phyloP scores from a whole-genome alignment of 176 grass and related monocot genomes.

The Elymus sibiricus region DNA sequence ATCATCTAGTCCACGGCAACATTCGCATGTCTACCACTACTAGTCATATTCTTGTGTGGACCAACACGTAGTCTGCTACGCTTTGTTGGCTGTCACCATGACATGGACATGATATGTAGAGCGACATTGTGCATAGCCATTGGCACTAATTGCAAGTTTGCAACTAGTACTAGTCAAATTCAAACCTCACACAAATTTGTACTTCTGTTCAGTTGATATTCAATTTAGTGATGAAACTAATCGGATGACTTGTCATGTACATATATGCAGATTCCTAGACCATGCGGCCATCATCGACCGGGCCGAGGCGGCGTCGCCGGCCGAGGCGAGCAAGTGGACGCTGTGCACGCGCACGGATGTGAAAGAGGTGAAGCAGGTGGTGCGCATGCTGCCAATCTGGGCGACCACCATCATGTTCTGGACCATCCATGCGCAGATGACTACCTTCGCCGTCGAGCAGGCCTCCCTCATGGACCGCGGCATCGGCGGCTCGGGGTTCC shows the following conservation, averaged over 20 bases:
- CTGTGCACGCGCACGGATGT: conserved; percentile 59
- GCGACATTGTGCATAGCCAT: not conserved
- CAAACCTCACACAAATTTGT: not conserved
- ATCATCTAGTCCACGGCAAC: conserved; percentile 13
- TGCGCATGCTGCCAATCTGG: conserved; percentile 72
- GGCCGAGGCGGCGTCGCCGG: not conserved
- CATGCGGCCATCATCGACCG: conserved; percentile 50
- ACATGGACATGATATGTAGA: not conserved
- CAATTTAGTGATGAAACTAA: not conserved
- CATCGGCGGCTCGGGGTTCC: conserved; percentile 47
- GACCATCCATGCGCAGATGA: conserved; percentile 95
- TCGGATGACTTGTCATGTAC: not conserved
- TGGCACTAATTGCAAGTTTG: not conserved
- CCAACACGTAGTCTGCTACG: not conserved
- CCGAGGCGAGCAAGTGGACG: conserved; percentile 38
- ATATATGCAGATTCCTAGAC: conserved; percentile 55
- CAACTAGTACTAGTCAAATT: not conserved
- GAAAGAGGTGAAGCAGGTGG: conserved; percentile 77
- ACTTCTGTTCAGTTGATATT: not conserved
- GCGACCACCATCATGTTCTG: conserved; percentile 87
- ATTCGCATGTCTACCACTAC: not conserved
- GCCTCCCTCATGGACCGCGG: conserved; percentile 70
- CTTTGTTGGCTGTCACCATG: not conserved
- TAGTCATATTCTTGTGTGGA: not conserved
- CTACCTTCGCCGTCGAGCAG: conserved; percentile 86